These are phyloP conservation scores for Lachancea dasiensis DNA, from an alignment of 805 yeast genomes.

Conservation along the genomic window DNA sequence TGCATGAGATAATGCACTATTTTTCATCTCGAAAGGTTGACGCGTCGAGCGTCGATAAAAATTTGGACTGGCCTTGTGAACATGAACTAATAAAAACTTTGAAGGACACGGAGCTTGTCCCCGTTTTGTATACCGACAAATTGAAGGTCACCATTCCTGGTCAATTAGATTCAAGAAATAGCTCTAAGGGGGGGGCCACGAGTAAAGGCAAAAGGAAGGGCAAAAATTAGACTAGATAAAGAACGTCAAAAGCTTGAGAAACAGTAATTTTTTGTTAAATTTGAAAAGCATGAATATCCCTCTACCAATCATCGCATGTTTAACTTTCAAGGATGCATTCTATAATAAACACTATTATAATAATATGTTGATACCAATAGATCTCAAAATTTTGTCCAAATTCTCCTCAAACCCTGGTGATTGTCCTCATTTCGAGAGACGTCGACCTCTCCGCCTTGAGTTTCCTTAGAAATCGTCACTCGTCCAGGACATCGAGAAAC, in stretches of 20 bases:
- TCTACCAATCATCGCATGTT: no score
- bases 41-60: conserved; percentile 38
- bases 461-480: no score
- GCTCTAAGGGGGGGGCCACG: conserved; percentile 15
- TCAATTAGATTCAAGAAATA: conserved; percentile 27
- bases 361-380: no score
- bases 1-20: conserved; percentile 58
- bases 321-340: no score
- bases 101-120: conserved; percentile 61
- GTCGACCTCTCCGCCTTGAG: no score
- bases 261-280: not conserved
- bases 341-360: no score
- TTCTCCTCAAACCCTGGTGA: no score
- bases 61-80: conserved; percentile 66
- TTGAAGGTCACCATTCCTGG: conserved; percentile 60
- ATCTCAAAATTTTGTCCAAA: no score
- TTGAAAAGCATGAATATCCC: no score
- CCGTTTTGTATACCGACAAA: conserved; percentile 65
- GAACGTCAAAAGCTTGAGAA: not conserved
- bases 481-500: no score
- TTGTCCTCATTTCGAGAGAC: no score
- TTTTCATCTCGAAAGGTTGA: conserved; percentile 50
- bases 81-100: conserved; percentile 48
- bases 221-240: no score
- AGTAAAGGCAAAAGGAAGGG: conserved; percentile 23